phyloP scores from a whole-genome alignment of 345 rosid species.

The thale cress (Arabidopsis thaliana) region TAIR10.1 NC_003070.9:7740501-7741000 shows the following conservation, averaged over 20 bases:
- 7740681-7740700: constrained; percentile 36
- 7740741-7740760: constrained; percentile 25
- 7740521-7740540: background rate
- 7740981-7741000: constrained; percentile 35
- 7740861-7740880: background rate
- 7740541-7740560: constrained; percentile 13
- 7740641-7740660: constrained; percentile 26
- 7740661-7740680: constrained; percentile 27
- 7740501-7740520: background rate
- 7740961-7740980: constrained; percentile 34
- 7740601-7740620: background rate
- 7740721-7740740: constrained; percentile 5
- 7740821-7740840: constrained; percentile 28
- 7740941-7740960: constrained; percentile 33
- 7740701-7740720: constrained; percentile 24
- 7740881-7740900: background rate
- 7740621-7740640: background rate
- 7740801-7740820: constrained; percentile 3
- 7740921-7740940: constrained; percentile 21
- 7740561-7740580: constrained; percentile 19
- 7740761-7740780: constrained; percentile 16
- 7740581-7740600: constrained; percentile 6
- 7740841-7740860: constrained; percentile 3
- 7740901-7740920: background rate
- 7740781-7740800: background rate